phyloP scores from a whole-genome alignment of 2,329 filamentous ascomycete genomes.

The Phyllachora maydis region DNA sequence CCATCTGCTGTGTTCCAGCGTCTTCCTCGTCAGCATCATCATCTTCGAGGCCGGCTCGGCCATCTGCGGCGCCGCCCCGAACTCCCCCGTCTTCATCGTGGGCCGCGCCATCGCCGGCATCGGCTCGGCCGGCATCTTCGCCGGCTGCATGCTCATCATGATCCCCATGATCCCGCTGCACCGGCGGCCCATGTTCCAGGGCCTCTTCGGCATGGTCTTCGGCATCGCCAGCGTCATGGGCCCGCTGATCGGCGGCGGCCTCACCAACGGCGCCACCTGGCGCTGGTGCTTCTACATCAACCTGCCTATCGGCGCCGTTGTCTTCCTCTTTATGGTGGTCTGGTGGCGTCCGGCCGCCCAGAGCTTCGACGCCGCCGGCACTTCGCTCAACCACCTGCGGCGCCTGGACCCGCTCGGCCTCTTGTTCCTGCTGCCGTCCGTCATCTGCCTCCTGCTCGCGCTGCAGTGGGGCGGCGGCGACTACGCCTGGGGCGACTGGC shows the following conservation, averaged over 20 bases:
- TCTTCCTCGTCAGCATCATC: constrained; percentile 9
- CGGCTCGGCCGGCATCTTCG: constrained; percentile 31
- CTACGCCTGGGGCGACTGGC: constrained; percentile 29
- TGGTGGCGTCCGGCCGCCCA: constrained; percentile 21
- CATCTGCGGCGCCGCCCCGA: constrained; percentile 1
- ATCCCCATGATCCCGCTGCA: constrained; percentile 36
- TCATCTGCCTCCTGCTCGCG: constrained; percentile 38
- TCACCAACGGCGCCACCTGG: constrained; percentile 26
- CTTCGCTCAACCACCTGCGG: constrained; percentile 20
- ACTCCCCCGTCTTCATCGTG: constrained; percentile 1
- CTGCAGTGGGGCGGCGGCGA: constrained; percentile 40
- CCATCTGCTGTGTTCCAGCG: no score
- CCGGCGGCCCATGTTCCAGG: constrained; percentile 36
- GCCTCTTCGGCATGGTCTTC: constrained; percentile 31
- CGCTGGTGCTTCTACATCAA: constrained; percentile 40
- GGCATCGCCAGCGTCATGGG: no score
- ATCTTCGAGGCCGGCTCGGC: constrained; percentile 1
- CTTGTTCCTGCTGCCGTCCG: constrained; percentile 34
- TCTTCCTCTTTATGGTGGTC: constrained; percentile 24
- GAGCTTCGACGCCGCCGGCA: constrained; percentile 8
- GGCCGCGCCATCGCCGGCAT: constrained; percentile 2
- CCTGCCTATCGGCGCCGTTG: constrained; percentile 30
- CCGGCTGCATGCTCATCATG: constrained; percentile 33
- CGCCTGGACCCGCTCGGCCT: constrained; percentile 39
- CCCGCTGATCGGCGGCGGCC: constrained; percentile 30